phyloP scores from a whole-genome alignment of 1,284 basidiomycete species.

The Ceratobasidium sp. region DNA sequence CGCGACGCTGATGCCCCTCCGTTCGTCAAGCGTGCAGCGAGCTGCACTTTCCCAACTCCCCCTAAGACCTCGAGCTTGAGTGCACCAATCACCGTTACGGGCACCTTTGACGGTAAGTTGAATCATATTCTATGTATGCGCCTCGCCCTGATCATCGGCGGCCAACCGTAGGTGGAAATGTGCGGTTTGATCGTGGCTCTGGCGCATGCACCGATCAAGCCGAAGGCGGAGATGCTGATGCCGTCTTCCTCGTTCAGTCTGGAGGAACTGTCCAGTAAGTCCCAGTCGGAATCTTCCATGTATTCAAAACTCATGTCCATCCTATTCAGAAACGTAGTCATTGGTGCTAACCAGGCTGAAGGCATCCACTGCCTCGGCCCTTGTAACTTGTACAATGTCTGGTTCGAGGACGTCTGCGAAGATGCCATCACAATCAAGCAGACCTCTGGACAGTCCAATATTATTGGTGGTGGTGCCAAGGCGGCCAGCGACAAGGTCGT shows the following conservation, averaged over 20 bases:
- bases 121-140: background rate
- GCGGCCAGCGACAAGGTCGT: too few relatives aligned
- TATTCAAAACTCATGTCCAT: background rate
- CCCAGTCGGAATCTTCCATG: background rate
- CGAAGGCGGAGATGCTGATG: constrained; percentile 26
- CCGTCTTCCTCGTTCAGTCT: constrained; percentile 44
- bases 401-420: constrained; percentile 37
- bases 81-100: background rate
- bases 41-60: constrained; percentile 9
- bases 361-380: too few relatives aligned
- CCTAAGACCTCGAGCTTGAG: background rate
- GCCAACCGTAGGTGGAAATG: constrained; percentile 6
- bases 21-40: constrained; percentile 1
- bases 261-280: constrained; percentile 48
- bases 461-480: too few relatives aligned
- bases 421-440: constrained; percentile 40
- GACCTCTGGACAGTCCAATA: constrained; percentile 3
- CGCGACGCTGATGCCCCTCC: background rate
- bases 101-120: background rate
- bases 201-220: constrained; percentile 29
- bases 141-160: background rate
- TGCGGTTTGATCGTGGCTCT: constrained; percentile 10
- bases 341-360: too few relatives aligned
- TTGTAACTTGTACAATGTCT: constrained; percentile 50
- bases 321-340: constrained; percentile 49